A percentile compares a stretch with the other conserved stretches of the same genome.
phyloP scores from a whole-genome alignment of 2,329 filamentous ascomycete species.

The Leptodontidium sp. region DNA sequence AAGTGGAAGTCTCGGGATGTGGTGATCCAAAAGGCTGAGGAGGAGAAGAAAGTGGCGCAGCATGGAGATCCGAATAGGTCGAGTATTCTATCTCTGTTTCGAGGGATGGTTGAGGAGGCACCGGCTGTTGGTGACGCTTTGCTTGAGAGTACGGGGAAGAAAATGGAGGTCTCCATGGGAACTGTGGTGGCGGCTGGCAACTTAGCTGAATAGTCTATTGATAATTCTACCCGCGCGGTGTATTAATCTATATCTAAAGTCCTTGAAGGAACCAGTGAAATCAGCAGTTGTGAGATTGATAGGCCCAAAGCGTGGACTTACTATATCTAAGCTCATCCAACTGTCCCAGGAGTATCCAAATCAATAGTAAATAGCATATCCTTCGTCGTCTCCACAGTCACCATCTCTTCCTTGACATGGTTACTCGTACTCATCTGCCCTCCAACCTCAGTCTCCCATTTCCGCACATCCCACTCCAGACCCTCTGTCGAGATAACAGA shows the following conservation, averaged over 20 bases:
- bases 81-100: not conserved
- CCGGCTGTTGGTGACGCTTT: not conserved
- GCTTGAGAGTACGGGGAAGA: not conserved
- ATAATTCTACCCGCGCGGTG: not conserved
- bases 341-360: slow-evolving; percentile 33
- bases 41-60: not conserved
- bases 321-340: not conserved
- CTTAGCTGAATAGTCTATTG: not conserved
- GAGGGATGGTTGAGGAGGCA: not conserved
- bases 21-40: not conserved
- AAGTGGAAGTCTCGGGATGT: not conserved
- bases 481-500: slow-evolving; percentile 81
- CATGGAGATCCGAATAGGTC: too few species aligned
- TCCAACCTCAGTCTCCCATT: slow-evolving; percentile 82
- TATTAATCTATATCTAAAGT: not conserved
- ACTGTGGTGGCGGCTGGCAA: not conserved
- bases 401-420: slow-evolving; percentile 68
- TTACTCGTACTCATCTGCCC: slow-evolving; percentile 82
- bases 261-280: not conserved
- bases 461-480: slow-evolving; percentile 87
- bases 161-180: not conserved
- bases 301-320: not conserved
- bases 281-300: not conserved
- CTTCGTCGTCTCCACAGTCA: slow-evolving; percentile 68
- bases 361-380: slow-evolving; percentile 81